Conservation (phyloP, 2,329 filamentous ascomycete genomes). For the Lasiodiplodia sp. region DNA sequence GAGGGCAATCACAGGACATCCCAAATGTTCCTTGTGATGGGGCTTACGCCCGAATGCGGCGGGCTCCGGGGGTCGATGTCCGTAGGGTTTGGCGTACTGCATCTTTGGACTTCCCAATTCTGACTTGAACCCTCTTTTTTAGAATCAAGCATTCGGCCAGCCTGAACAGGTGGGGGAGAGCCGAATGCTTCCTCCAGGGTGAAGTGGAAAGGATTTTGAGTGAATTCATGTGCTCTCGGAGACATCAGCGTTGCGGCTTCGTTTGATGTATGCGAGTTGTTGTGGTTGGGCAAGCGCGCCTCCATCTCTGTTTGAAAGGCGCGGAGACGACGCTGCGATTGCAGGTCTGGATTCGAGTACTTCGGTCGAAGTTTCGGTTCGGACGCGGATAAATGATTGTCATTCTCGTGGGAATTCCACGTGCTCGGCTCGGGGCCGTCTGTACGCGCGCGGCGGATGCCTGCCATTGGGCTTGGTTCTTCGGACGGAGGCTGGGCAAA, state of each 20-base stretch:
- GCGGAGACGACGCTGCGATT: conserved; percentile 46
- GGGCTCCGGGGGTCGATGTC: conserved; percentile 74
- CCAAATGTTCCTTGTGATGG: conserved; percentile 79
- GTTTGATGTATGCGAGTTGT: conserved; percentile 35
- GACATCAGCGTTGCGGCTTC: conserved; percentile 68
- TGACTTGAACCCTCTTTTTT: conserved; percentile 39
- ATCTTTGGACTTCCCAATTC: conserved; percentile 58
- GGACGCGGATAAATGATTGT: conserved; percentile 38
- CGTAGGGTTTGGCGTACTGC: conserved; percentile 6
- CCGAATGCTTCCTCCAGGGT: conserved; percentile 39
- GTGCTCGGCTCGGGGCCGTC: conserved; percentile 9
- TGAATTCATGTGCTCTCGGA: conserved; percentile 76
- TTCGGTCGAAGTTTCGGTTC: conserved; percentile 37
- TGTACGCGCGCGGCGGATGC: conserved; percentile 7
- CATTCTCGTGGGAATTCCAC: conserved; percentile 31
- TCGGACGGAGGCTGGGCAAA: conserved; percentile 15
- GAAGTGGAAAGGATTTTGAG: conserved; percentile 56
- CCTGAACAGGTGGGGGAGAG: conserved; percentile 42
- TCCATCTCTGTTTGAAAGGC: conserved; percentile 50
- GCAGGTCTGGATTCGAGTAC: conserved; percentile 50
- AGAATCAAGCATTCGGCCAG: conserved; percentile 43
- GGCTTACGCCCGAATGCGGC: conserved; percentile 74
- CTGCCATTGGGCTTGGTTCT: conserved; percentile 28
- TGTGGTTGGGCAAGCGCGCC: conserved; percentile 42
- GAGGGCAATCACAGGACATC: conserved; percentile 66